A percentile compares a stretch with the other conserved stretches of the same genome.
phyloP scores from a whole-genome alignment of 2,329 filamentous ascomycete genomes.

The Calonectria pauciramosa region DNA sequence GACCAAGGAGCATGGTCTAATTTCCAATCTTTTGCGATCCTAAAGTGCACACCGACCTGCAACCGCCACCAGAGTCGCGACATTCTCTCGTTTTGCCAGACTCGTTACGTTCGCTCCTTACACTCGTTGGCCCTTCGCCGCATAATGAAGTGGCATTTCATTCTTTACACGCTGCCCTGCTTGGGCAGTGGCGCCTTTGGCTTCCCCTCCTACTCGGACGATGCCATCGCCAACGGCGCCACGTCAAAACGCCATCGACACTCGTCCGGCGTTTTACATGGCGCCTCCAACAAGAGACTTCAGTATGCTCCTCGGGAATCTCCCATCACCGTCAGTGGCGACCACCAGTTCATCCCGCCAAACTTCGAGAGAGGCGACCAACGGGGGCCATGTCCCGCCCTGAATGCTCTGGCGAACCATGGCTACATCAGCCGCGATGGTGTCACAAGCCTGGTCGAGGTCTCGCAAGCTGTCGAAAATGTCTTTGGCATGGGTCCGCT shows the following conservation, averaged over 20 bases:
- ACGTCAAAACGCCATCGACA: background rate
- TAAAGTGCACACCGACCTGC: background rate
- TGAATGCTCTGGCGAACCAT: conserved; percentile 55
- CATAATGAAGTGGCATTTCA: conserved; percentile 16
- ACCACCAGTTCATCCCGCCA: conserved; percentile 44
- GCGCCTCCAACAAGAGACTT: background rate
- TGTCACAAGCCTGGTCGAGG: conserved; percentile 34
- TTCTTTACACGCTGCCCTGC: background rate
- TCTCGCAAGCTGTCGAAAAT: conserved; percentile 27
- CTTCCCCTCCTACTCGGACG: background rate
- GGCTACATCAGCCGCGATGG: conserved; percentile 47
- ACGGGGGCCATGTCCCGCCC: conserved; percentile 49
- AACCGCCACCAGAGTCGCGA: background rate
- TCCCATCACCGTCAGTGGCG: conserved; percentile 37
- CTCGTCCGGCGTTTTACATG: conserved; percentile 1
- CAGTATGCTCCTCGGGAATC: background rate
- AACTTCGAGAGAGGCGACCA: conserved; percentile 44
- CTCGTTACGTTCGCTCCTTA: background rate
- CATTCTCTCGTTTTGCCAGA: background rate
- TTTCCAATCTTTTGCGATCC: background rate
- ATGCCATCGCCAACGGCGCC: background rate
- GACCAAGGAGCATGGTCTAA: background rate
- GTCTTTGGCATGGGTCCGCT: conserved; percentile 64
- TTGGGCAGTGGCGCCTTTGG: background rate
- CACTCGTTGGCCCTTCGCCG: background rate